Base-by-base conservation (phyloP, 257 asterid genomes). In the Solanum medicagineum region DNA sequence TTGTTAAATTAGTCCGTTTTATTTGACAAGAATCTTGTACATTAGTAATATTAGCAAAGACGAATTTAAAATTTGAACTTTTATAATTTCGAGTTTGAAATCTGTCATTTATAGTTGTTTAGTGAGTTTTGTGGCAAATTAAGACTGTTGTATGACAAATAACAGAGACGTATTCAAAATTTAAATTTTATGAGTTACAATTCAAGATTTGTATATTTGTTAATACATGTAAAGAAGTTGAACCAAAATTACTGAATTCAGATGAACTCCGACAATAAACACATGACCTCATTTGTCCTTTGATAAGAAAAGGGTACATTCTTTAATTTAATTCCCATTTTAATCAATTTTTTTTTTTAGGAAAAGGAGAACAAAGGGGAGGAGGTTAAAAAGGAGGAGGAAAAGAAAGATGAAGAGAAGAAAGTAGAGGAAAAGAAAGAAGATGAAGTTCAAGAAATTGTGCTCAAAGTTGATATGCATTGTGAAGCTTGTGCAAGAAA, bases 401-500 rank as follows among this genome's bases (percentile, higher is more conserved):
- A 75, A 22, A 53, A 73, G 44, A 49, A 75, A 8, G 82, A 4
- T 47, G 81, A 49, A 12, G 66, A 90, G 16, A 85, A 85, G 1
- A 73, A 89, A 20, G 66, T 86, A 59, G 86, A 89, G 0, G 89
- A 86, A 11, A 88, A 90, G 14, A 75, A 83, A 10, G 90, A 85
- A 22, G 89, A 80, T 62, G 86, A 17, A 56, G 83, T 85, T 81
- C 89, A 87, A 62, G 96, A 94, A 89, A 91, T 94, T 47, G 92
- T 96, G 57, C 97, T 96, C 45, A 94, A 91, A 86, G 98, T 94
- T 16, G 98, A 96, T 87, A 96, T 96, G 99, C 98, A 94, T 81
- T 96, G 99, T 47, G 94, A 93, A 87, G 99, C 96, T 83, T 96
- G 99, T 85, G 99, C 99, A 8, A 86, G 97, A 85, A 96, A 96